These are phyloP conservation scores for Amylostereum areolatum DNA, from an alignment of 1,284 basidiomycete genomes.

Conservation along the genomic window DNA sequence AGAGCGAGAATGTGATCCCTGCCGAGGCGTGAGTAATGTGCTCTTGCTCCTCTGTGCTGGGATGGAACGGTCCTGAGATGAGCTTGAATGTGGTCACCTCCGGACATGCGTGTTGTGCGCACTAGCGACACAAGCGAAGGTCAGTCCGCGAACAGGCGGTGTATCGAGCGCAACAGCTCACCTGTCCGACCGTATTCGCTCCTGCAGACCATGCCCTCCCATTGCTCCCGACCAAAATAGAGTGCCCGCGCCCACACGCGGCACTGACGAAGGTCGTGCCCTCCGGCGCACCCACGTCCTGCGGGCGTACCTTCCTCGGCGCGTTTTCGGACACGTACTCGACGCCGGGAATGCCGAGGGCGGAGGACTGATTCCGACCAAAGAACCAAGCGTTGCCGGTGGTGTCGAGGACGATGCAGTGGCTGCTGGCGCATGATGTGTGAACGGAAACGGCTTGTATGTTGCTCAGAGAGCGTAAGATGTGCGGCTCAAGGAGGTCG, in stretches of 20 bases:
- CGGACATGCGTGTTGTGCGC: conserved; percentile 60
- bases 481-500: conserved; percentile 82
- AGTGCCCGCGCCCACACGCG: conserved; percentile 79
- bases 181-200: conserved; percentile 80
- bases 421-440: conserved; percentile 67
- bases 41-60: conserved; percentile 59
- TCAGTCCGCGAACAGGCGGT: no score
- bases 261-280: conserved; percentile 73
- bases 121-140: conserved; percentile 33
- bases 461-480: conserved; percentile 83
- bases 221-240: conserved; percentile 75
- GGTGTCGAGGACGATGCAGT: conserved; percentile 70
- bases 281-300: conserved; percentile 53
- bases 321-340: conserved; percentile 67
- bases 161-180: conserved; percentile 24
- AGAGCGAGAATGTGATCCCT: conserved; percentile 79
- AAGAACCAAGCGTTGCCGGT: conserved; percentile 83
- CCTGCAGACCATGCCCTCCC: conserved; percentile 85
- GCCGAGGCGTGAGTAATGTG: conserved; percentile 70
- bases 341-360: conserved; percentile 48
- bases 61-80: conserved; percentile 49
- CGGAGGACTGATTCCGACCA: conserved; percentile 68
- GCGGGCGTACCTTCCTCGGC: conserved; percentile 57
- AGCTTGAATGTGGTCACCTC: conserved; percentile 63
- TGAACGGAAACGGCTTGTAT: conserved; percentile 69